Evolutionary conservation across 2,329 filamentous ascomycete species (phyloP).

Genomic region (Camptophora hylomeconis): DNA sequence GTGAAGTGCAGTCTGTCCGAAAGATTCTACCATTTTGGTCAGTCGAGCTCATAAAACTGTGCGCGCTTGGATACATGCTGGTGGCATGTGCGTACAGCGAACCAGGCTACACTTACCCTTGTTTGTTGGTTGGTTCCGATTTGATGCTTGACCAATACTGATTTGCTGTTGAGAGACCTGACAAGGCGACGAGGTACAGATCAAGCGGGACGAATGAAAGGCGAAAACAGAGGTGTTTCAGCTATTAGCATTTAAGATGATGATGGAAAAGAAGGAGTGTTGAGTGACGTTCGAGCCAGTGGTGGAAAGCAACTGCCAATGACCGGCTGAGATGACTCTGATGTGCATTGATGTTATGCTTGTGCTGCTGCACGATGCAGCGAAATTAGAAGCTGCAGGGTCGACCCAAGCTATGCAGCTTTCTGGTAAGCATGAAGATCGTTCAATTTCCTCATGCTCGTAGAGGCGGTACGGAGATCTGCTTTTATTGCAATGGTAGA

Average conservation of each 20-base stretch:
- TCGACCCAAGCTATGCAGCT: no score
- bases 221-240: neutral
- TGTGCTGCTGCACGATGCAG: slow-evolving; percentile 3
- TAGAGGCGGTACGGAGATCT: no score
- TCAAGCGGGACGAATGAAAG: neutral
- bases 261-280: no score
- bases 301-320: slow-evolving; percentile 4
- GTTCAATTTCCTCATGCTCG: no score
- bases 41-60: no score
- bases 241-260: slow-evolving; percentile 2
- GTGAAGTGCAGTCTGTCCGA: no score
- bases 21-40: no score
- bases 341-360: slow-evolving; percentile 7
- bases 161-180: neutral
- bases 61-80: no score
- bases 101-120: no score
- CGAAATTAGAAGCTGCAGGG: slow-evolving; percentile 2
- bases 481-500: no score
- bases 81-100: no score
- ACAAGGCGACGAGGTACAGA: slow-evolving; percentile 2
- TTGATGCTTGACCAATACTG: slow-evolving; percentile 11
- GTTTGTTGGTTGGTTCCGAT: slow-evolving; percentile 14
- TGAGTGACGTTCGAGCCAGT: slow-evolving; percentile 2
- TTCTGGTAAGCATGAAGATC: no score
- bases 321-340: slow-evolving; percentile 3